These are phyloP conservation scores for Colletotrichum sidae DNA, from an alignment of 2,329 filamentous ascomycete species.

Conservation along the genomic window DNA sequence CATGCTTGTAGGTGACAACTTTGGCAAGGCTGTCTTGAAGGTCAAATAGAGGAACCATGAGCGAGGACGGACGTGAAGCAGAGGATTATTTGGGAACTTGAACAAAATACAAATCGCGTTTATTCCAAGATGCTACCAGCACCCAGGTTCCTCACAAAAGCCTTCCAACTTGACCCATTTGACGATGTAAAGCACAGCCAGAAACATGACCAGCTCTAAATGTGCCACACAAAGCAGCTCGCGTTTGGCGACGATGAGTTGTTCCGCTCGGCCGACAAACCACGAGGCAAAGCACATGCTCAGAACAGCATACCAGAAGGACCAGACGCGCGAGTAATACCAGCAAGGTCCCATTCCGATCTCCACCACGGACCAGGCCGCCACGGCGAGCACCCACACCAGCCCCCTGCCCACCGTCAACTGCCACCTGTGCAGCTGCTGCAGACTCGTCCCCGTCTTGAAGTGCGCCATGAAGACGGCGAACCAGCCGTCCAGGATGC, in stretches of 20 bases:
- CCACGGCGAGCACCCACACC: constrained; percentile 6
- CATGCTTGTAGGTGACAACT: constrained; percentile 82
- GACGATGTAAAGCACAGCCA: neutral
- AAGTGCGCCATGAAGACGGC: neutral
- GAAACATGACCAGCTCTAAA: neutral
- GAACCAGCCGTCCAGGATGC: constrained; percentile 9
- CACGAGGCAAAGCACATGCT: constrained; percentile 2
- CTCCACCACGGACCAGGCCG: constrained; percentile 7
- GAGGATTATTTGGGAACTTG: too few species aligned
- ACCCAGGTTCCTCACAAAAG: constrained; percentile 1
- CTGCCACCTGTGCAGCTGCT: constrained; percentile 6
- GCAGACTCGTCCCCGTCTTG: neutral
- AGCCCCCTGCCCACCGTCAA: neutral
- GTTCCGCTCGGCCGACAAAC: neutral
- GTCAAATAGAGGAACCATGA: constrained; percentile 41
- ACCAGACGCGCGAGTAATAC: constrained; percentile 7
- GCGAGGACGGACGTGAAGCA: too few species aligned
- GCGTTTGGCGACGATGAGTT: neutral
- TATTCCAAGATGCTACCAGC: neutral
- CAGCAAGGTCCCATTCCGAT: constrained; percentile 10
- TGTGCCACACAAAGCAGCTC: neutral
- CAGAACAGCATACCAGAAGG: constrained; percentile 3
- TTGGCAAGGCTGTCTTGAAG: constrained; percentile 86
- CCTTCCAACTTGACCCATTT: neutral
- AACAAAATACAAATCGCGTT: too few species aligned